Evolutionary conservation across 2,329 filamentous ascomycete genomes (phyloP).

Genomic region (Metarhizium humberi): DNA sequence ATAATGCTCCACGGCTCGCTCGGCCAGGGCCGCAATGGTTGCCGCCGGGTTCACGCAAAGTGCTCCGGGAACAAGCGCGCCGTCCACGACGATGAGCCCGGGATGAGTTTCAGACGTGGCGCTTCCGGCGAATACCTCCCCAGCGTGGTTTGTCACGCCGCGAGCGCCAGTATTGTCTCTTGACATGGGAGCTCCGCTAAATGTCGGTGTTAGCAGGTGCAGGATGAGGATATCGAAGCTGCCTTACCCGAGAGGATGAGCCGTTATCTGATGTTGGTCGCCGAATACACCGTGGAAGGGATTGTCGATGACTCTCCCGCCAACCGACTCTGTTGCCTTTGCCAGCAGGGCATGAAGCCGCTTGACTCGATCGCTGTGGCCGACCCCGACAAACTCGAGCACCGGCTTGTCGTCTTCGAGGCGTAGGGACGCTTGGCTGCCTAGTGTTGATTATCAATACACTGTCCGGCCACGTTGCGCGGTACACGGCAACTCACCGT

Average conservation of each 20-base stretch:
- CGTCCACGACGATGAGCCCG: constrained; percentile 55
- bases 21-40: constrained; percentile 60
- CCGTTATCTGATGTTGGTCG: constrained; percentile 47
- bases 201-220: neutral
- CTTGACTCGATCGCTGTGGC: constrained; percentile 44
- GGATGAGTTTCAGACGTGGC: constrained; percentile 38
- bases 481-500: constrained; percentile 30
- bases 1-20: constrained; percentile 48
- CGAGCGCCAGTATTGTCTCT: constrained; percentile 44
- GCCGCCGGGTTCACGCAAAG: constrained; percentile 59
- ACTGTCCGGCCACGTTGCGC: neutral
- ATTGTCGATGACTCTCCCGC: constrained; percentile 50
- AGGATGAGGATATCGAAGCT: neutral
- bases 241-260: constrained; percentile 49
- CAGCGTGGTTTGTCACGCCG: constrained; percentile 53
- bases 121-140: constrained; percentile 47
- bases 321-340: constrained; percentile 45
- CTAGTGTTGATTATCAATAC: constrained; percentile 14
- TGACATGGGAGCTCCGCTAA: constrained; percentile 52
- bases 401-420: constrained; percentile 51
- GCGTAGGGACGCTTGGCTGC: constrained; percentile 49
- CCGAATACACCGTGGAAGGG: constrained; percentile 48
- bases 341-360: constrained; percentile 41
- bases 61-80: constrained; percentile 49
- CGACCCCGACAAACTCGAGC: constrained; percentile 51